Conservation (phyloP, 2,329 filamentous ascomycete species). For the Exophiala spinifera region DNA sequence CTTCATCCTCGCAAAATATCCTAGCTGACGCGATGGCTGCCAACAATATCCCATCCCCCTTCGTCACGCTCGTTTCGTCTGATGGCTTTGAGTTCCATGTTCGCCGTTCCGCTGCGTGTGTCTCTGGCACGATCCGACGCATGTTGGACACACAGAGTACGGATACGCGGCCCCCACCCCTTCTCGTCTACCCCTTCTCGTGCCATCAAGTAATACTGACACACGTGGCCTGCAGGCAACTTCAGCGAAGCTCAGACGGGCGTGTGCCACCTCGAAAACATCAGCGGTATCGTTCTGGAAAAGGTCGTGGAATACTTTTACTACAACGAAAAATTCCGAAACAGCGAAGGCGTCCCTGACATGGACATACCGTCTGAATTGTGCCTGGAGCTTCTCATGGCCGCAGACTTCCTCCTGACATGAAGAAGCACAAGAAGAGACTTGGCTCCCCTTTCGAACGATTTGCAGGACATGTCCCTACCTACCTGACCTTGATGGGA, state of each 20-base stretch:
- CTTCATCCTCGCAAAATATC: no score
- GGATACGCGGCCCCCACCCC: no score
- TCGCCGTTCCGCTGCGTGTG: constrained; percentile 57
- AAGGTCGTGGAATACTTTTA: constrained; percentile 70
- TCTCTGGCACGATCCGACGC: constrained; percentile 60
- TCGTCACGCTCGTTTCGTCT: constrained; percentile 61
- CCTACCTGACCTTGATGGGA: no score
- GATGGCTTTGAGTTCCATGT: constrained; percentile 65
- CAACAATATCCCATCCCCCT: constrained; percentile 40
- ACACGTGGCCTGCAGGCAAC: constrained; percentile 45
- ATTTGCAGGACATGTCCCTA: no score
- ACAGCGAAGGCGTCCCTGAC: constrained; percentile 60
- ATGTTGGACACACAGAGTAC: constrained; percentile 63
- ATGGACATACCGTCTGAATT: constrained; percentile 65
- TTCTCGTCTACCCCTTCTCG: not conserved
- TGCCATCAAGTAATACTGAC: not conserved
- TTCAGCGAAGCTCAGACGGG: constrained; percentile 61
- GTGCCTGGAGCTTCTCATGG: constrained; percentile 63
- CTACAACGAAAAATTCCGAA: constrained; percentile 63
- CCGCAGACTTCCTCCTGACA: constrained; percentile 63
- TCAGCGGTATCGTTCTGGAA: constrained; percentile 62
- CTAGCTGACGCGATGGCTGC: not conserved
- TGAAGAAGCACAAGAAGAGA: no score
- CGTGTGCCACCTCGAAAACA: constrained; percentile 57
- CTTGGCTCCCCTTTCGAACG: no score